phyloP scores from a whole-genome alignment of 345 rosid genomes.

The Luvunga scandens region DNA sequence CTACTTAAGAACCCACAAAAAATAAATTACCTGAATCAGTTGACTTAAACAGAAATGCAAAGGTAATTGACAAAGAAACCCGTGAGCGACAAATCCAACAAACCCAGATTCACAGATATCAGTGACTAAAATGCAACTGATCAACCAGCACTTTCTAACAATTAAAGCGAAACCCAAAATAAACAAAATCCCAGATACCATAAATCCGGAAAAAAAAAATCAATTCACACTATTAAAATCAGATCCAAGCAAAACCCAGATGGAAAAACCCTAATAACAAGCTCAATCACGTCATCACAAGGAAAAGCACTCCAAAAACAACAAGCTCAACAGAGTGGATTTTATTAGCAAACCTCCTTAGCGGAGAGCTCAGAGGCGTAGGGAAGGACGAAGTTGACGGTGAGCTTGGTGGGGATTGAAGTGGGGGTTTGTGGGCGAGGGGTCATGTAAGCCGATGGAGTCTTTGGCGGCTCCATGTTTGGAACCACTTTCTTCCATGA shows the following conservation, averaged over 20 bases:
- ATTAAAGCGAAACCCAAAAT: neutral
- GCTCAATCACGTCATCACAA: neutral
- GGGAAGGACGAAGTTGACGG: slow-evolving; percentile 87
- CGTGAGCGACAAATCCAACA: neutral
- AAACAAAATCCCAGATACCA: neutral
- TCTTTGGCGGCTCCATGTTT: slow-evolving; percentile 72
- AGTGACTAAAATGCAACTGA: neutral
- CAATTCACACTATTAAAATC: neutral
- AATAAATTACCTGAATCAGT: neutral
- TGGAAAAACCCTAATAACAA: slow-evolving; percentile 1
- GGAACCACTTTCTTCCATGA: slow-evolving; percentile 75
- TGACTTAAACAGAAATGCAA: neutral
- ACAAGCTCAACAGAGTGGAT: neutral
- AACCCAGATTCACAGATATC: neutral
- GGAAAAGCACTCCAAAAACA: neutral
- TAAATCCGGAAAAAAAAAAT: neutral
- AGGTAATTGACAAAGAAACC: neutral
- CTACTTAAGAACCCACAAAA: neutral
- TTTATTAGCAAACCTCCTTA: slow-evolving; percentile 44
- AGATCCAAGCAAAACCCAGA: slow-evolving; percentile 17
- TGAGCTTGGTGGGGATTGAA: slow-evolving; percentile 71
- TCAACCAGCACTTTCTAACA: neutral
- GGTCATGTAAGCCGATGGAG: slow-evolving; percentile 67
- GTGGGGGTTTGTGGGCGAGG: slow-evolving; percentile 63
- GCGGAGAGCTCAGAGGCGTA: slow-evolving; percentile 49